Conservation (phyloP, 495 filamentous ascomycete species). For the Daldinia bambusicola region DNA sequence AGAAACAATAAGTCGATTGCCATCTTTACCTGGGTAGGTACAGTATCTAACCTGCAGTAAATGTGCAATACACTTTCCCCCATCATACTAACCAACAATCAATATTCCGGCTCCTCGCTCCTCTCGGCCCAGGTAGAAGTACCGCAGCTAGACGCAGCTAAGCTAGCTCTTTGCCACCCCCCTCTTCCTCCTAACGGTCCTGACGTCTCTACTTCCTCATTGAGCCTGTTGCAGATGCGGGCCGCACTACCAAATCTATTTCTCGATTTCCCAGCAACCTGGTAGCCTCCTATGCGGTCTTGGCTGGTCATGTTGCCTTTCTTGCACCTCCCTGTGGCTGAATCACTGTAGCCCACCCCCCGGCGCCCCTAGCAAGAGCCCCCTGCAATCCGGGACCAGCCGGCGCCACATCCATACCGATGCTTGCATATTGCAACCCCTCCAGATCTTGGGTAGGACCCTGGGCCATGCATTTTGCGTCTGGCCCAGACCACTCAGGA, state of each 20-base stretch:
- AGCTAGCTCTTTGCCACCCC: conserved; percentile 24
- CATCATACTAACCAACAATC: background rate
- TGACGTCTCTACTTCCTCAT: conserved; percentile 39
- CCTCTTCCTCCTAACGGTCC: conserved; percentile 15
- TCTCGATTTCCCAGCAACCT: conserved; percentile 38
- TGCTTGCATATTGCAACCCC: conserved; percentile 44
- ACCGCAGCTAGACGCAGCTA: conserved; percentile 12
- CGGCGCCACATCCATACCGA: conserved; percentile 38
- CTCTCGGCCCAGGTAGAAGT: conserved; percentile 4
- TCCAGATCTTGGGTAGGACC: conserved; percentile 41
- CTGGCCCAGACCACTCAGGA: conserved; percentile 42
- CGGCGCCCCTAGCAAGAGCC: conserved; percentile 12
- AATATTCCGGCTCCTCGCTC: background rate
- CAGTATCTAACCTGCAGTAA: background rate
- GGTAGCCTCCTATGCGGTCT: conserved; percentile 44
- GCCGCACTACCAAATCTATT: conserved; percentile 32
- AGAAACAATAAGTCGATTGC: background rate
- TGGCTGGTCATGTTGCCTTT: conserved; percentile 20
- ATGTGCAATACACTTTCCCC: background rate
- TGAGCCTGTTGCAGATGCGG: conserved; percentile 44
- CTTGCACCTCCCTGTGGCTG: conserved; percentile 29
- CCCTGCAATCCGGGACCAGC: conserved; percentile 44
- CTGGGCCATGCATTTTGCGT: conserved; percentile 43
- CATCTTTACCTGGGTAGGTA: no score
- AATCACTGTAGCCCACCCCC: no score